These are phyloP conservation scores for Cylindrotheca closterium DNA, from an alignment of 108 stramenopile species.

Conservation along the genomic window DNA sequence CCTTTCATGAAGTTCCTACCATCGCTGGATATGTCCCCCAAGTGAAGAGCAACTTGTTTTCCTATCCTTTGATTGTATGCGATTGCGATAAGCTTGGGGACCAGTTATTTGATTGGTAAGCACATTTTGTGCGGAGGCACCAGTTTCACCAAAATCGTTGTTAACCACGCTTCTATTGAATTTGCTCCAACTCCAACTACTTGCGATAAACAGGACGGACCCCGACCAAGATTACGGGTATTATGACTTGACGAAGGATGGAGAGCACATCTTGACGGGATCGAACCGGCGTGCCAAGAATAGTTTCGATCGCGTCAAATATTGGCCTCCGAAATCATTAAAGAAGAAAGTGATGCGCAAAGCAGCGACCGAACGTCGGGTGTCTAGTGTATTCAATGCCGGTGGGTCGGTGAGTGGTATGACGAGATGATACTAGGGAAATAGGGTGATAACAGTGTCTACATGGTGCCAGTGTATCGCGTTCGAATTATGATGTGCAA, in stretches of 20 bases:
- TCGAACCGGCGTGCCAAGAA: constrained; percentile 18
- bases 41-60: constrained; percentile 49
- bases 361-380: background rate
- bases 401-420: background rate
- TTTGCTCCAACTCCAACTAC: background rate
- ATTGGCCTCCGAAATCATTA: constrained; percentile 30
- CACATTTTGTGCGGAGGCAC: background rate
- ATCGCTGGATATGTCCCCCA: constrained; percentile 73
- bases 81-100: constrained; percentile 61
- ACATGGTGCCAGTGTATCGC: too few relatives aligned
- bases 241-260: constrained; percentile 84
- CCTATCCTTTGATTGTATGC: constrained; percentile 78
- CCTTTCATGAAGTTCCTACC: constrained; percentile 53
- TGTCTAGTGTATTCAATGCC: background rate
- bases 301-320: constrained; percentile 37
- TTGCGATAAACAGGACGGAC: constrained; percentile 33
- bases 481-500: too few relatives aligned
- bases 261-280: constrained; percentile 40
- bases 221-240: constrained; percentile 60
- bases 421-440: too few relatives aligned
- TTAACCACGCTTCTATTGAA: background rate
- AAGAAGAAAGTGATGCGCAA: background rate
- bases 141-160: background rate
- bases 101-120: constrained; percentile 62
- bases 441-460: too few relatives aligned